Evolutionary conservation across 345 rosid species (phyloP).

Genomic region (Citrus glauca): DNA sequence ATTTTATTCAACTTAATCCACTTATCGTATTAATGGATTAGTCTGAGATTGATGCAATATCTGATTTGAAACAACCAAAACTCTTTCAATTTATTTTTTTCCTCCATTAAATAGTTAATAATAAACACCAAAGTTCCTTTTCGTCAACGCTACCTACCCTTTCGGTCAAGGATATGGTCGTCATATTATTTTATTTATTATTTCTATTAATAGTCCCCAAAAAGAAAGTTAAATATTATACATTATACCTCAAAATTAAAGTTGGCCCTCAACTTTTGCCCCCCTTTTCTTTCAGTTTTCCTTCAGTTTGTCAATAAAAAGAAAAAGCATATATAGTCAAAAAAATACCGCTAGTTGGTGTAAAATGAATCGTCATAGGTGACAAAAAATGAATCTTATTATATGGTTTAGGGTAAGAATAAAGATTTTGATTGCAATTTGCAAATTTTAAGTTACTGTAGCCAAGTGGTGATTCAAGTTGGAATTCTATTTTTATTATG

Average conservation of each 20-base stretch:
- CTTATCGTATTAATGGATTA: neutral
- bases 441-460: no score
- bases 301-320: neutral
- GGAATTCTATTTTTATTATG: no score
- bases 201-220: neutral
- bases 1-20: constrained; percentile 5
- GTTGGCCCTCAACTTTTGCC: neutral
- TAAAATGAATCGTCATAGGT: no score
- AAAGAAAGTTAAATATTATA: no score
- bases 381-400: no score
- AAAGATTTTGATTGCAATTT: no score
- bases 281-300: neutral
- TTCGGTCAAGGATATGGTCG: constrained; percentile 7
- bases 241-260: neutral
- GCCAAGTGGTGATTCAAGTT: no score
- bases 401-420: no score
- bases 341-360: neutral
- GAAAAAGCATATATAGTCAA: neutral
- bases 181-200: constrained; percentile 1
- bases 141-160: constrained; percentile 19
- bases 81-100: neutral
- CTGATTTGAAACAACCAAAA: neutral
- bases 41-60: neutral
- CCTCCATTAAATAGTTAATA: neutral
- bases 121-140: neutral